Evolutionary conservation across 345 rosid genomes (phyloP).

Genomic region (Zanthoxylum bungeanum): DNA sequence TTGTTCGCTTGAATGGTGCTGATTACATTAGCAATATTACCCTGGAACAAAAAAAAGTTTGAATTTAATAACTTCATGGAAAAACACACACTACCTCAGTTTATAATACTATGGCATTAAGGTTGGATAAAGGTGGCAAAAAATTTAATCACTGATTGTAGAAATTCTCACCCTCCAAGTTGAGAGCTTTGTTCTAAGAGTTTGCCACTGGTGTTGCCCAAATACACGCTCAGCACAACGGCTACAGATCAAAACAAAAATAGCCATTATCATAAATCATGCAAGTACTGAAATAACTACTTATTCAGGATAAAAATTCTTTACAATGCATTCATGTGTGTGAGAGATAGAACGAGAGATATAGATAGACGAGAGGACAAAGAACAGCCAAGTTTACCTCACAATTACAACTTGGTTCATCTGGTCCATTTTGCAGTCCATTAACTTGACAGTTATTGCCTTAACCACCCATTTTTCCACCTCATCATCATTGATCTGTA

Average conservation of each 20-base stretch:
- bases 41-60: conserved; percentile 37
- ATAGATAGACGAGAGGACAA: not conserved
- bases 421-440: conserved; percentile 89
- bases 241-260: conserved; percentile 35
- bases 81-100: not conserved
- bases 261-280: not conserved
- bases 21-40: conserved; percentile 62
- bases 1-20: conserved; percentile 85
- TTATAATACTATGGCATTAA: too few species aligned
- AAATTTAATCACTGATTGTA: not conserved
- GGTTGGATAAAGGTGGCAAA: not conserved
- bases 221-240: conserved; percentile 70
- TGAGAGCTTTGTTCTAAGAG: conserved; percentile 62
- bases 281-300: not conserved
- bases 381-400: conserved; percentile 41
- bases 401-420: conserved; percentile 79
- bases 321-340: not conserved
- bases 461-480: conserved; percentile 86
- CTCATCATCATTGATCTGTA: conserved; percentile 76
- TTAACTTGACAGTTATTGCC: conserved; percentile 76
- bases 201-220: conserved; percentile 69
- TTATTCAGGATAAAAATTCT: not conserved
- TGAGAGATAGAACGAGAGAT: too few species aligned
- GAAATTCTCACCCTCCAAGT: conserved; percentile 63
- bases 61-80: not conserved